Conservation (phyloP, 371 early-diverging fungal species). For the Actinomortierella ambigua region DNA sequence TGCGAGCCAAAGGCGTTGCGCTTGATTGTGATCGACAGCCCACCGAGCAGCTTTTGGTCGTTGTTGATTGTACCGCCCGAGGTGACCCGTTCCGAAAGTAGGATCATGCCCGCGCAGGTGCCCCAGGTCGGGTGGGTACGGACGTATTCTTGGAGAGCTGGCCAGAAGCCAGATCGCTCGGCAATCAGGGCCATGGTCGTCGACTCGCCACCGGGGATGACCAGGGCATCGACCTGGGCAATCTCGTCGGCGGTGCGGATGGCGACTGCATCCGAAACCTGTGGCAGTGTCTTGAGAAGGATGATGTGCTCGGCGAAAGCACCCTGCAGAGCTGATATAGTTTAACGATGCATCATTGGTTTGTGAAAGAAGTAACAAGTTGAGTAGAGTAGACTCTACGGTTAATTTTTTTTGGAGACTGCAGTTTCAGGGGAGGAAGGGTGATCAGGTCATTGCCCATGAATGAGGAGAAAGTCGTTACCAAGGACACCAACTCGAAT, state of each 20-base stretch:
- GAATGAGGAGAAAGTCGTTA: conserved; percentile 2
- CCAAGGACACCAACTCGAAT: conserved; percentile 45
- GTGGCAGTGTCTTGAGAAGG: conserved; percentile 66
- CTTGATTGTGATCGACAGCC: conserved; percentile 80
- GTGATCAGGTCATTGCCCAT: conserved; percentile 5
- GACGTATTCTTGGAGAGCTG: conserved; percentile 76
- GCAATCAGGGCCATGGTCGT: conserved; percentile 93
- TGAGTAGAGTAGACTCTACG: not conserved
- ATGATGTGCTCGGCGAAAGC: conserved; percentile 92
- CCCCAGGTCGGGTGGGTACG: conserved; percentile 89
- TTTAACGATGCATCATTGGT: not conserved
- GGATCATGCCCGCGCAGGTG: conserved; percentile 96
- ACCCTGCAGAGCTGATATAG: conserved; percentile 82
- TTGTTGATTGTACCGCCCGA: conserved; percentile 80
- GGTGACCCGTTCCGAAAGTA: conserved; percentile 71
- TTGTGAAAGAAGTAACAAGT: not conserved
- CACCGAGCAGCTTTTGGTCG: conserved; percentile 86
- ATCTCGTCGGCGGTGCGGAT: conserved; percentile 71
- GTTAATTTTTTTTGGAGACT: not conserved
- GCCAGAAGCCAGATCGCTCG: conserved; percentile 79
- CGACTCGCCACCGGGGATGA: conserved; percentile 96
- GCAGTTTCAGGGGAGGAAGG: not conserved
- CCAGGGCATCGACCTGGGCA: conserved; percentile 77
- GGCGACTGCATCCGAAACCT: conserved; percentile 65
- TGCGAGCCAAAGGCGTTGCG: conserved; percentile 96